A percentile compares a stretch with the other conserved stretches of the same genome.
These are phyloP conservation scores for Entomortierella parvispora DNA, from an alignment of 192 early-diverging fungal genomes.

Conservation along the genomic window DNA sequence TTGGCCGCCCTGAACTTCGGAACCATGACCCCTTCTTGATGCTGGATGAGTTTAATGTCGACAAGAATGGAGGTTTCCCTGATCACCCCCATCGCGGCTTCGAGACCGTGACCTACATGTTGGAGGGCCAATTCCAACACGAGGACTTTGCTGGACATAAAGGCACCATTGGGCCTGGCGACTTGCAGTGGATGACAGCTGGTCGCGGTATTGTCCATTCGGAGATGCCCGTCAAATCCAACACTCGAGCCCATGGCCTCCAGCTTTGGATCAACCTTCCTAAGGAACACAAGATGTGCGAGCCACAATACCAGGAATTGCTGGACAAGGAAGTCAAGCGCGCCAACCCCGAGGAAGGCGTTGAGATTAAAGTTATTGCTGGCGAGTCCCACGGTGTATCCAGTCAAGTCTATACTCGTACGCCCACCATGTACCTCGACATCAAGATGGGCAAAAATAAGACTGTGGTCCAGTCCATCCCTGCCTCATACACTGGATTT, in stretches of 20 bases:
- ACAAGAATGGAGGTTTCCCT: conserved; percentile 46
- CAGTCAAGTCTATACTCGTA: conserved; percentile 26
- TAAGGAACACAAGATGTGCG: conserved; percentile 56
- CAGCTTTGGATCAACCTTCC: conserved; percentile 78
- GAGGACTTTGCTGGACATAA: conserved; percentile 65
- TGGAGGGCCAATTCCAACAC: conserved; percentile 64
- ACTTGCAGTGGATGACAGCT: too few relatives aligned
- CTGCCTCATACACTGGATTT: conserved; percentile 37
- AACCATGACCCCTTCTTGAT: conserved; percentile 47
- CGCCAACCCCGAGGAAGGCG: background rate
- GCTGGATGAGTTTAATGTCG: conserved; percentile 29
- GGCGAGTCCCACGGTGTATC: too few relatives aligned
- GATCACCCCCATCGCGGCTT: conserved; percentile 69
- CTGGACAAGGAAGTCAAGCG: conserved; percentile 28
- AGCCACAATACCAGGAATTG: conserved; percentile 57
- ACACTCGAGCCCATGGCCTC: conserved; percentile 47
- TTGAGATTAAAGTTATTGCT: conserved; percentile 36
- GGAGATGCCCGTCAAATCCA: conserved; percentile 54
- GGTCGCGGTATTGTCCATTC: conserved; percentile 72
- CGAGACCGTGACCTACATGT: too few relatives aligned
- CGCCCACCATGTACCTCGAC: conserved; percentile 47
- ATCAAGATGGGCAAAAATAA: conserved; percentile 11
- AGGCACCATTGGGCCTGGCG: too few relatives aligned
- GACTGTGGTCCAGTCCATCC: conserved; percentile 30
- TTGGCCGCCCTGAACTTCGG: conserved; percentile 33